Base-by-base conservation (phyloP, 2,329 filamentous ascomycete genomes). In the Monilinia fructigena region DNA sequence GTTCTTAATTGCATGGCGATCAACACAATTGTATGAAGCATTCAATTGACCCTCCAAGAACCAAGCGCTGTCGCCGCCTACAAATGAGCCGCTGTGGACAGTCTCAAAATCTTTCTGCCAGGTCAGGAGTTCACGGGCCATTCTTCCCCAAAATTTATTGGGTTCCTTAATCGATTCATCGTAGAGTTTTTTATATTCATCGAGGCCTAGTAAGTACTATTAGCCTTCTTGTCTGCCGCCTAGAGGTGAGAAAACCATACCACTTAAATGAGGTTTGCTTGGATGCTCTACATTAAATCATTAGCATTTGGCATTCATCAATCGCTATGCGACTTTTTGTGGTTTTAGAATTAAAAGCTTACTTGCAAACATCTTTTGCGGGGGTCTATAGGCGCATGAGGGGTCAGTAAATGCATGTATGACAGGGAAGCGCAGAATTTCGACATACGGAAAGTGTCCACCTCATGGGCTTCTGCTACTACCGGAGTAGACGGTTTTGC, bases 21-120 rank as follows among this genome's bases (percentile, higher is more conserved):
- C 95, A 71, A 99, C 89, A 76, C 93, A 96, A 83, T 99, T 99
- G 87, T 93, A 98, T 38, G 91, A 95, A 70, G 95, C 95, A 76
- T 99, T 99, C 76, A 99, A 83, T 74, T 89, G 87, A 72, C 95
- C 95, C 82, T 97, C 95, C 69, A 93, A 80, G 77, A 98, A 99
- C 94, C 95, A 99, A 70, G 93, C 91, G 76, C 85, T 89, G 81
- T 99, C 93, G 73, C 95, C 95, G 70, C 90, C 83, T 63, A 78
- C 78, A 66, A 99, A 86, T 40, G 87, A 88, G 68, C 95, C 95
- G 68, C 84, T 86, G 78, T 87, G 87, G 63, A 96, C 93, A 16
- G 93, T 98, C 78, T 96, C 82, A 80, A 99, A 99, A 77, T 98
- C 94, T 72, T 85, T 86, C 72, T 92, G 88, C 91, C 95, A 99